Conservation (phyloP, 495 filamentous ascomycete species). For the Neurospora sp. region DNA sequence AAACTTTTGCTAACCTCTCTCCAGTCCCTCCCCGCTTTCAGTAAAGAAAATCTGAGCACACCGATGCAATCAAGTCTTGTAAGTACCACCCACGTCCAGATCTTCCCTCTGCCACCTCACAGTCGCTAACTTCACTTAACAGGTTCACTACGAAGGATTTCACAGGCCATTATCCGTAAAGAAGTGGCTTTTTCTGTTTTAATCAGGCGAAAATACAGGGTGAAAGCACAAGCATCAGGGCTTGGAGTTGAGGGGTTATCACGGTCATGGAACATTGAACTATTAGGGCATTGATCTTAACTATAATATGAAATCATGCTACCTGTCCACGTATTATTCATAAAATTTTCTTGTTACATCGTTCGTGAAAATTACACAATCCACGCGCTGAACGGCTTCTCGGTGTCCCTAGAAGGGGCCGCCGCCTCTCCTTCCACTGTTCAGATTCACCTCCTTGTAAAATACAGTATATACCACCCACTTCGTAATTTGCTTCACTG, state of each 20-base stretch:
- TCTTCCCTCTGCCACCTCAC: no score
- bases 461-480: neutral
- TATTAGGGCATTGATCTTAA: neutral
- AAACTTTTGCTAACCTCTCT: neutral
- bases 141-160: no score
- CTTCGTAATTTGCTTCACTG: neutral
- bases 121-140: no score
- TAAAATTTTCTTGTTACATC: no score
- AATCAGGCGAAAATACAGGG: no score
- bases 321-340: neutral
- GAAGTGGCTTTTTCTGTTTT: no score
- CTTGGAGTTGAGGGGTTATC: neutral
- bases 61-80: no score
- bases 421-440: neutral
- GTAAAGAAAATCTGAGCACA: no score
- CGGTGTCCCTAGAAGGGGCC: neutral
- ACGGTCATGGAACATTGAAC: neutral
- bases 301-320: neutral
- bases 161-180: no score
- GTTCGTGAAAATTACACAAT: neutral
- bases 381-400: neutral
- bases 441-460: neutral
- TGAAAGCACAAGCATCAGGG: no score
- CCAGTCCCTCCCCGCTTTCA: neutral
- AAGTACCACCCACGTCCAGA: no score